Evolutionary conservation across 208 protist genomes (phyloP), one percentile per base, ranked within the genome.

Genomic region (Leptomonas seymouri): DNA sequence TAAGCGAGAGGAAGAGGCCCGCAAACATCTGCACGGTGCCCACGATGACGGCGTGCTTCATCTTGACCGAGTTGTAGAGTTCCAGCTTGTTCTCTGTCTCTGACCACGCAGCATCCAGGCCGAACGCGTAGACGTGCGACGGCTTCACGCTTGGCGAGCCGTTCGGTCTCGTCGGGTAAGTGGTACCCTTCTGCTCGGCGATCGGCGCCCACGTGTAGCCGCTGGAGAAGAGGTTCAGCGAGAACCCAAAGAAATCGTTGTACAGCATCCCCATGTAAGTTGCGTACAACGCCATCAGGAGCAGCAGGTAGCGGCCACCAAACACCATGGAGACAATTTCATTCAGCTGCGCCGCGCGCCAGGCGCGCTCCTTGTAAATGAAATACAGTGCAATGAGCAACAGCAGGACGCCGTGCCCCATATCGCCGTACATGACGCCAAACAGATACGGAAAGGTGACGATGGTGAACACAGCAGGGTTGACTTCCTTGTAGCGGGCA

Each of bases 371-470:
- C 54, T 84, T 83, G 31, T 72, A 66, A 23, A 98, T 80, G 23
- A 99, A 73, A 64, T 76, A 86, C 1, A 94, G 21, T 7, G 93
- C 83, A 30, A 93, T 71, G 34, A 96, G 53, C 15, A 97, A 76
- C 28, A 99, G 80, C 27, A 99, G 69, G 14, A 97, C 46, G 58
- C 98, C 99, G 89, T 99, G 99, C 48, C 98, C 98, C 2, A 99
- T 85, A 80, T 99, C 99, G 48, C 99, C 99, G 87, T 99, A 99
- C 99, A 99, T 99, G 61, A 99, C 94, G 54, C 94, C 98, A 74
- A 99, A 99, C 2, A 99, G 77, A 82, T 99, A 99, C 21, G 99
- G 99, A 83, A 99, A 99, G 31, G 97, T 99, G 55, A 99, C 90
- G 62, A 99, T 96, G 31, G 98, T 97, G 69, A 99, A 98, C 23